Evolutionary conservation across 495 filamentous ascomycete genomes (phyloP).

Genomic region (Xylaria curta): DNA sequence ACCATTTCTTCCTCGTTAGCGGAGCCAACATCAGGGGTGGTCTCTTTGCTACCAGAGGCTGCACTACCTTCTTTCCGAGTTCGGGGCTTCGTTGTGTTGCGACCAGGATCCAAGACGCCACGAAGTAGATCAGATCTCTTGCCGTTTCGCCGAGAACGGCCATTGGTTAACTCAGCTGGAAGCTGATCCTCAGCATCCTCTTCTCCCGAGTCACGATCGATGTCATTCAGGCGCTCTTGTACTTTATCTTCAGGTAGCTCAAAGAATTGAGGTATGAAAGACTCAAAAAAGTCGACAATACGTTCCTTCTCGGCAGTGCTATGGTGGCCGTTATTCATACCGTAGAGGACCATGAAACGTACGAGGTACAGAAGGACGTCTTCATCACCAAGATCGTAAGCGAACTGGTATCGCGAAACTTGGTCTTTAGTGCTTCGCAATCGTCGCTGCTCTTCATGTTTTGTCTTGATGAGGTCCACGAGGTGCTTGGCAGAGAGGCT

Average conservation of each 20-base stretch:
- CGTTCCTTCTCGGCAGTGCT: slow-evolving; percentile 75
- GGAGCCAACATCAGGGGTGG: slow-evolving; percentile 81
- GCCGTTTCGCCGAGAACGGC: slow-evolving; percentile 69
- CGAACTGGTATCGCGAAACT: slow-evolving; percentile 72
- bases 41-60: slow-evolving; percentile 77
- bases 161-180: slow-evolving; percentile 60
- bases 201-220: slow-evolving; percentile 64
- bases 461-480: slow-evolving; percentile 82
- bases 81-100: slow-evolving; percentile 65
- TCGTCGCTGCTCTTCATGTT: slow-evolving; percentile 82
- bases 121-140: slow-evolving; percentile 84
- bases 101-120: slow-evolving; percentile 79
- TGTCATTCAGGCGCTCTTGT: slow-evolving; percentile 74
- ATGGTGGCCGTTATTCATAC: slow-evolving; percentile 69
- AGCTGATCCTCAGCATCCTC: slow-evolving; percentile 74
- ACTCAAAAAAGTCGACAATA: slow-evolving; percentile 81
- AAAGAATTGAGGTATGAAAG: slow-evolving; percentile 89
- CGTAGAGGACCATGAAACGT: slow-evolving; percentile 77
- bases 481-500: slow-evolving; percentile 86
- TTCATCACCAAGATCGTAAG: slow-evolving; percentile 73
- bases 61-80: slow-evolving; percentile 76
- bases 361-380: slow-evolving; percentile 82
- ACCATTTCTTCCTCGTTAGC: slow-evolving; percentile 70
- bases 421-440: slow-evolving; percentile 65
- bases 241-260: slow-evolving; percentile 79